Percentiles rank a stretch among this genome's conserved stretches.
Evolutionary conservation across 2,329 filamentous ascomycete genomes (phyloP).

Genomic region (Neonectria sp.): DNA sequence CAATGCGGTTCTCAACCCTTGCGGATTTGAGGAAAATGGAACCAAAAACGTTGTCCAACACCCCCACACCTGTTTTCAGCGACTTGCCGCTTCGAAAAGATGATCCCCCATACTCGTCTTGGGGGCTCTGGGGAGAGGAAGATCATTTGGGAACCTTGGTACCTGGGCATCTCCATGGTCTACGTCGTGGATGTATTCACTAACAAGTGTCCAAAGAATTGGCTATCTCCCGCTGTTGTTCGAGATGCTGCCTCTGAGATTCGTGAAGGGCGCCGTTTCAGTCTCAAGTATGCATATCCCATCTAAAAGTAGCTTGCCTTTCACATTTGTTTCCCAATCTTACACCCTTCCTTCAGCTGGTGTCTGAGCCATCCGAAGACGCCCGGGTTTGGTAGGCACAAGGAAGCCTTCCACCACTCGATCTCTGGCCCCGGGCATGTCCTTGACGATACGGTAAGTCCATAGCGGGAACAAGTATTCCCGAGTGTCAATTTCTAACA

Average conservation of each 20-base stretch:
- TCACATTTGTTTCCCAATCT: background rate
- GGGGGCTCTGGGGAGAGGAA: slow-evolving; percentile 23
- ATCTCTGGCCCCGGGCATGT: slow-evolving; percentile 20
- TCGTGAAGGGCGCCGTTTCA: slow-evolving; percentile 11
- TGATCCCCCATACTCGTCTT: slow-evolving; percentile 23
- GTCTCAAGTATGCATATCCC: slow-evolving; percentile 19
- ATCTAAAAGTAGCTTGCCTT: background rate
- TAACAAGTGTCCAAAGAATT: slow-evolving; percentile 2
- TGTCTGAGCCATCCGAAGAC: slow-evolving; percentile 24
- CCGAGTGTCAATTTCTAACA: background rate
- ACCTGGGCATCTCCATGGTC: background rate
- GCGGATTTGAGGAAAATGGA: background rate
- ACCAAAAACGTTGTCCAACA: background rate
- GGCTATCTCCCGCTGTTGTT: slow-evolving; percentile 5
- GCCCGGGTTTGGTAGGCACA: slow-evolving; percentile 20
- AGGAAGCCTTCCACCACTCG: slow-evolving; percentile 9
- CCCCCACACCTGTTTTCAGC: background rate
- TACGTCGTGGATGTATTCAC: no score
- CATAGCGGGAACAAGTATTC: background rate
- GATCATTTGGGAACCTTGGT: slow-evolving; percentile 28
- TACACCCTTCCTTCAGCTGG: background rate
- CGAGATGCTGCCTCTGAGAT: slow-evolving; percentile 20
- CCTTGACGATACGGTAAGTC: slow-evolving; percentile 17
- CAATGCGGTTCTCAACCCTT: background rate
- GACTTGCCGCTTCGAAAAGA: slow-evolving; percentile 19